Evolutionary conservation across 148 eudicot genomes (phyloP).

Genomic region (Vaccinium vitisidaea): DNA sequence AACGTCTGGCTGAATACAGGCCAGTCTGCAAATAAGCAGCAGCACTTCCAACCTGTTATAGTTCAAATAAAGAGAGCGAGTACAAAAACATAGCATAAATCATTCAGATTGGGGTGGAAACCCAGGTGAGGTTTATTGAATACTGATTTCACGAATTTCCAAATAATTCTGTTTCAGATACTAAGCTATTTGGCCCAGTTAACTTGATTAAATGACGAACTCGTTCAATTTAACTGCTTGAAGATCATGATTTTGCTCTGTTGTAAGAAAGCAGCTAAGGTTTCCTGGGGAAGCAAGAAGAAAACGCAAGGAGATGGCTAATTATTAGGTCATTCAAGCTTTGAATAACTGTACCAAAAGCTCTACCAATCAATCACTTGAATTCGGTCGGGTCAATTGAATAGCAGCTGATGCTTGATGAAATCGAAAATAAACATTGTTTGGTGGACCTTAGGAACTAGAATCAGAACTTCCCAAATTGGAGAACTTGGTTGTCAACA

Average conservation of each 20-base stretch:
- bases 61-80: constrained; percentile 1
- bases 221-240: neutral
- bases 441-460: too few relatives aligned
- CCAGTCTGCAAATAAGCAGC: constrained; percentile 84
- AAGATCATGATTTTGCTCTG: neutral
- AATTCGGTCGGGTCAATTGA: neutral
- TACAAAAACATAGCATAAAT: neutral
- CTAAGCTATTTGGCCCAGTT: neutral
- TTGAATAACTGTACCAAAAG: neutral
- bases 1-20: constrained; percentile 46
- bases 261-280: neutral
- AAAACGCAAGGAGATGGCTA: neutral
- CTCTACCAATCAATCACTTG: neutral
- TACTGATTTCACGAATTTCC: neutral
- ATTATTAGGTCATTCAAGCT: neutral
- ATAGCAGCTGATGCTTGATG: neutral
- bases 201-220: neutral
- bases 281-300: neutral
- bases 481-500: too few relatives aligned
- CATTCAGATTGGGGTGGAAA: neutral
- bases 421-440: too few relatives aligned
- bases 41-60: constrained; percentile 69
- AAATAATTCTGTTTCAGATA: neutral
- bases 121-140: neutral
- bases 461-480: too few relatives aligned